These are phyloP conservation scores for Daedalea quercina DNA, from an alignment of 768 basidiomycete genomes.

Conservation along the genomic window DNA sequence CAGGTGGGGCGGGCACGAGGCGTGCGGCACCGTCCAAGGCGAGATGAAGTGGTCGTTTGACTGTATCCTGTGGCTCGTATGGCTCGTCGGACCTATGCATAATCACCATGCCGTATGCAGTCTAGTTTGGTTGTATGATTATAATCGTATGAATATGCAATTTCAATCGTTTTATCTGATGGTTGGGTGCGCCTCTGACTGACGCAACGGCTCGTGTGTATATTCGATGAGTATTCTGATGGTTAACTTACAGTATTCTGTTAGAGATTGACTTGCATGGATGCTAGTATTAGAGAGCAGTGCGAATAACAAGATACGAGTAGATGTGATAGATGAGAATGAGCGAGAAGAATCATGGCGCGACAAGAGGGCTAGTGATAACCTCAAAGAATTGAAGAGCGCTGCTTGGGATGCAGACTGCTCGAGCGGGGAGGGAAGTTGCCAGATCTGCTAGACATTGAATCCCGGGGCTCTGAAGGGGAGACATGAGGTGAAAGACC, in stretches of 20 bases:
- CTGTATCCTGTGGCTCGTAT: too few relatives aligned
- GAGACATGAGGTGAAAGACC: slow-evolving; percentile 5
- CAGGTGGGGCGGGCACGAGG: background rate
- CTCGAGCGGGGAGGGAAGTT: background rate
- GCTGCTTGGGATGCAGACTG: slow-evolving; percentile 10
- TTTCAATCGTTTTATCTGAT: too few relatives aligned
- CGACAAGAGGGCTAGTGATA: background rate
- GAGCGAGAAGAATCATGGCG: too few relatives aligned
- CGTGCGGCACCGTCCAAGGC: background rate
- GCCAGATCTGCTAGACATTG: background rate
- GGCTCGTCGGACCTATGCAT: too few relatives aligned
- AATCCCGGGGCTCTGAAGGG: slow-evolving; percentile 4
- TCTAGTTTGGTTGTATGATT: background rate
- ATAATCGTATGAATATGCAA: too few relatives aligned
- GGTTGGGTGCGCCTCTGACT: too few relatives aligned
- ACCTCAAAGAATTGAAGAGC: slow-evolving; percentile 10
- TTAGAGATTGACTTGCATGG: background rate
- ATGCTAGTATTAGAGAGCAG: background rate
- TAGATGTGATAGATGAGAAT: background rate
- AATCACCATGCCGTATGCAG: background rate
- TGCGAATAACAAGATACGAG: slow-evolving; percentile 3
- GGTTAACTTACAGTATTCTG: background rate
- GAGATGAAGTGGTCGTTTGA: background rate
- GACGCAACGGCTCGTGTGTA: too few relatives aligned
- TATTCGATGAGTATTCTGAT: too few relatives aligned